These are phyloP conservation scores for Neonectria faginata DNA, from an alignment of 2,329 filamentous ascomycete species.

Conservation along the genomic window DNA sequence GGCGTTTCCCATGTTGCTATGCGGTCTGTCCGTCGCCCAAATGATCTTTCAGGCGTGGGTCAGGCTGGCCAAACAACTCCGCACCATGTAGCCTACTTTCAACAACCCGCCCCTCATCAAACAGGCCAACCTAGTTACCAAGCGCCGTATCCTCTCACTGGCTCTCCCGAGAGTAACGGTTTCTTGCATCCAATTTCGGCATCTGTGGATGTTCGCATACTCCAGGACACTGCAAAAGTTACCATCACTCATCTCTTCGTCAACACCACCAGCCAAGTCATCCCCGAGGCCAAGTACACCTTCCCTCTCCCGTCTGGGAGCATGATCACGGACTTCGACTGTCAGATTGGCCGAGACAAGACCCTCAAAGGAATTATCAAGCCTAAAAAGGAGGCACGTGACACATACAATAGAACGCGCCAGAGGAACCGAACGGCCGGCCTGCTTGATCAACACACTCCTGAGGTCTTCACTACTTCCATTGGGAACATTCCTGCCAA, in stretches of 20 bases:
- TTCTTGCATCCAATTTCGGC: neutral
- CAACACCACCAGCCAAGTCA: neutral
- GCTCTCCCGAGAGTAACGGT: neutral
- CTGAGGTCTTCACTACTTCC: neutral
- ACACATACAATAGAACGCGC: neutral
- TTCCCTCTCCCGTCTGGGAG: neutral
- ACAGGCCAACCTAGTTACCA: neutral
- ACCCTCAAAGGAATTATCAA: neutral
- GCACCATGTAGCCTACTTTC: no score
- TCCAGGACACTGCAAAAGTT: neutral
- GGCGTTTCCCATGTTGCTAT: no score
- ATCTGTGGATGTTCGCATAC: neutral
- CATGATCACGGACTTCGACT: neutral
- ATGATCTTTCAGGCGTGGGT: no score
- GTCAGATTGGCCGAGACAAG: neutral
- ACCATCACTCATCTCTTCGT: neutral
- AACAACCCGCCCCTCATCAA: neutral
- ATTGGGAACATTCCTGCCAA: neutral
- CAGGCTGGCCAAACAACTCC: no score
- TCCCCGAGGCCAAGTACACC: neutral
- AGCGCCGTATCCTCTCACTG: neutral
- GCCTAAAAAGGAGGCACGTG: neutral
- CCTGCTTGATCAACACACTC: conserved; percentile 4
- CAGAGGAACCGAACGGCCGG: neutral
- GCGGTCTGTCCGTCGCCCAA: no score